These are phyloP conservation scores for Claviceps sp. DNA, from an alignment of 2,329 filamentous ascomycete genomes.

Conservation along the genomic window DNA sequence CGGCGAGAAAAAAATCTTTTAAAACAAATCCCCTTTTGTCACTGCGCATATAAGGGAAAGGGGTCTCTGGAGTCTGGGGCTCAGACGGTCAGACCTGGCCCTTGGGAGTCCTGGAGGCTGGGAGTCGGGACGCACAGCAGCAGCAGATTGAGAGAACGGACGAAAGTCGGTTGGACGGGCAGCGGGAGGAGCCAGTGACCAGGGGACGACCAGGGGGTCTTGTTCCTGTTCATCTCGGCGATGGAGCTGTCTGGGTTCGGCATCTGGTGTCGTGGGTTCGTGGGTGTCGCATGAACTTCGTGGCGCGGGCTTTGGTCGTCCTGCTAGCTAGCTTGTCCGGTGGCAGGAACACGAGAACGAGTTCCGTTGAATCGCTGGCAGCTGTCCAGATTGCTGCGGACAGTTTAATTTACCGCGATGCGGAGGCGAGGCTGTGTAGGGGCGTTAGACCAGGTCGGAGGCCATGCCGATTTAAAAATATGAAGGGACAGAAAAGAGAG, in stretches of 20 bases:
- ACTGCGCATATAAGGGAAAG: background rate
- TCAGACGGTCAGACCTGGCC: background rate
- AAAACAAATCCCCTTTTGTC: background rate
- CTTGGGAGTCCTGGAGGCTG: background rate
- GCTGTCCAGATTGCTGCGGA: too few species aligned
- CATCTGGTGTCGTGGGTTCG: background rate
- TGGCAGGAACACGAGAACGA: too few species aligned
- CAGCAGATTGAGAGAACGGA: background rate
- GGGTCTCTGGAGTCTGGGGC: background rate
- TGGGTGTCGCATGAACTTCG: background rate
- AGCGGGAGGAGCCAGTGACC: background rate
- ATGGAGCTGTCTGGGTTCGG: background rate
- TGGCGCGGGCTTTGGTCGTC: background rate
- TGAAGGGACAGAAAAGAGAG: background rate
- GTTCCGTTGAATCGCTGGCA: too few species aligned
- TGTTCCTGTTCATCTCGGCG: too few species aligned
- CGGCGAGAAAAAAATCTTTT: background rate
- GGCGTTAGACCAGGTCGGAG: background rate
- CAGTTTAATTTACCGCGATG: background rate
- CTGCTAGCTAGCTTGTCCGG: too few species aligned
- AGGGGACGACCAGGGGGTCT: too few species aligned
- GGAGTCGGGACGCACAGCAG: background rate
- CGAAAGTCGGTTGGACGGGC: background rate
- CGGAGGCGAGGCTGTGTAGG: background rate
- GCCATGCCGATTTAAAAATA: background rate